Conservation (phyloP, 140 eudicot species). For the Flaveria floridana region DNA sequence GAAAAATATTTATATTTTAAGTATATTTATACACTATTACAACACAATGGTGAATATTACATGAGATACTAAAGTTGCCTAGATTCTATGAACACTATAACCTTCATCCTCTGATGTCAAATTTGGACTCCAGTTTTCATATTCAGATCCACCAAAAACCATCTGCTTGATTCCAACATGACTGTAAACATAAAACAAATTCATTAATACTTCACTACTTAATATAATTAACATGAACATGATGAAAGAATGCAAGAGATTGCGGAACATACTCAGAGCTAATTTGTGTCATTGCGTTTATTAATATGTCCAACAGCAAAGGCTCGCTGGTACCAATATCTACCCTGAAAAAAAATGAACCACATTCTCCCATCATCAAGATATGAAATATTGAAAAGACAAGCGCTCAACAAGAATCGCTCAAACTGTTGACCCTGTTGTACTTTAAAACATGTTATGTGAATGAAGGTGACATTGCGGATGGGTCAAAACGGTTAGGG, state of each 20-base stretch:
- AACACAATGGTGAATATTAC: slow-evolving; percentile 13
- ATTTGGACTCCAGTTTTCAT: slow-evolving; percentile 75
- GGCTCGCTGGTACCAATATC: slow-evolving; percentile 94
- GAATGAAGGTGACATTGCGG: neutral
- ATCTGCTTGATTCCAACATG: slow-evolving; percentile 85
- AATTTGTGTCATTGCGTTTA: slow-evolving; percentile 81
- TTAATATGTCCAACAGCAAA: slow-evolving; percentile 69
- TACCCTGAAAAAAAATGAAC: slow-evolving; percentile 57
- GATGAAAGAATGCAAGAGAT: neutral
- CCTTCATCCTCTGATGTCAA: slow-evolving; percentile 80
- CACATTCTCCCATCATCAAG: neutral
- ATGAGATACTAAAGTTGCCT: slow-evolving; percentile 23
- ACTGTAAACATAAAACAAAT: slow-evolving; percentile 40
- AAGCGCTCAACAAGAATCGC: neutral
- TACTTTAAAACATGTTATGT: neutral
- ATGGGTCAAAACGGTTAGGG: slow-evolving; percentile 9
- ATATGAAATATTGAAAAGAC: neutral
- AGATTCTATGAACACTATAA: slow-evolving; percentile 69
- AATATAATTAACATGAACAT: neutral
- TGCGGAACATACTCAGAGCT: slow-evolving; percentile 80
- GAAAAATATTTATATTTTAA: no score
- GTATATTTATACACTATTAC: neutral
- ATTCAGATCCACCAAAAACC: slow-evolving; percentile 87
- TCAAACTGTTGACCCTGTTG: neutral
- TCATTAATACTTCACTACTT: slow-evolving; percentile 4